These are phyloP conservation scores for Fusarium phyllophilum DNA, from an alignment of 2,329 filamentous ascomycete genomes.

Conservation along the genomic window DNA sequence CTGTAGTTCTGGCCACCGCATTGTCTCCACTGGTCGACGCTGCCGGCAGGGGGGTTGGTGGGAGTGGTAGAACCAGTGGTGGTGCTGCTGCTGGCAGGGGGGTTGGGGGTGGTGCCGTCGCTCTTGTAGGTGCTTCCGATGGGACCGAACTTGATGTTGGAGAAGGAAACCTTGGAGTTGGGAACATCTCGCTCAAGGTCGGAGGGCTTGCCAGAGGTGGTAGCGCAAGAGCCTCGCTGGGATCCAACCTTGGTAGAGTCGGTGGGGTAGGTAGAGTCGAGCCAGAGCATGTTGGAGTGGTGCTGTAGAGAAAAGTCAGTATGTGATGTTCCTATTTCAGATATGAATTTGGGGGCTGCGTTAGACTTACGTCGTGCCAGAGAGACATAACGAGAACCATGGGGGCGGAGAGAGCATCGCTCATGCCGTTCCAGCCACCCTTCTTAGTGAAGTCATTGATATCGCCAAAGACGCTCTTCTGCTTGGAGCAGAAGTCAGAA, in stretches of 20 bases:
- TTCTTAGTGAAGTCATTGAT: conserved; percentile 61
- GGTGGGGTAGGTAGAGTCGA: conserved; percentile 73
- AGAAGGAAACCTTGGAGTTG: conserved; percentile 64
- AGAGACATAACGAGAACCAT: conserved; percentile 63
- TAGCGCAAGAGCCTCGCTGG: conserved; percentile 64
- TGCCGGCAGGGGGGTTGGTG: conserved; percentile 14
- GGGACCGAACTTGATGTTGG: conserved; percentile 67
- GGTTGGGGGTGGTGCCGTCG: conserved; percentile 21
- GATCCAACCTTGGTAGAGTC: conserved; percentile 57
- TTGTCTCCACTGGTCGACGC: conserved; percentile 48
- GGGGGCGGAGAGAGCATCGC: conserved; percentile 52
- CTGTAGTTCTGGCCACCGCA: conserved; percentile 51
- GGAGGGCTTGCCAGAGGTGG: conserved; percentile 55
- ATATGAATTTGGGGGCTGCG: neutral
- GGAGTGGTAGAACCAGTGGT: neutral
- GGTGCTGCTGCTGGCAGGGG: conserved; percentile 3
- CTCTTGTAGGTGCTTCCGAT: conserved; percentile 61
- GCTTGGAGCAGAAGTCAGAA: conserved; percentile 64
- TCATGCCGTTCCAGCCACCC: conserved; percentile 69
- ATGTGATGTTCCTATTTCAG: neutral
- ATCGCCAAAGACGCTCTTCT: conserved; percentile 68
- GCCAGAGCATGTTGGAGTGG: conserved; percentile 77
- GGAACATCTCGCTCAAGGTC: conserved; percentile 59
- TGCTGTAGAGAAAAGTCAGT: conserved; percentile 50
- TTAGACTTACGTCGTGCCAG: conserved; percentile 67